phyloP scores from a whole-genome alignment of 768 basidiomycete genomes.

The Podaxis rugospora region DNA sequence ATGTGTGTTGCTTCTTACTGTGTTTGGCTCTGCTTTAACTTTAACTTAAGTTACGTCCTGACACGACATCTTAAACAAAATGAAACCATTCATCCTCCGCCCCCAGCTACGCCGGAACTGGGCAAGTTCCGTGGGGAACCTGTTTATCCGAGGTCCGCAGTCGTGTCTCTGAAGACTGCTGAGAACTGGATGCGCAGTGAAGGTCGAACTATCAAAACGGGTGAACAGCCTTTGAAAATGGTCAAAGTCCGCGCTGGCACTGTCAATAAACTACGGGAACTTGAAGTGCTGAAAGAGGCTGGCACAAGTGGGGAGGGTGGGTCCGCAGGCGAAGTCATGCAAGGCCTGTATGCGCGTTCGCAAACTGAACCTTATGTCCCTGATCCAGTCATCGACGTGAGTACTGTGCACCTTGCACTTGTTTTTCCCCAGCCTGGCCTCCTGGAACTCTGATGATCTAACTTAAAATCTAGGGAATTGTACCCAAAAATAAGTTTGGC shows the following conservation, averaged over 20 bases:
- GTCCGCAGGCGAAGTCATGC: constrained; percentile 51
- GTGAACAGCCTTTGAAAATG: constrained; percentile 85
- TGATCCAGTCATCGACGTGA: constrained; percentile 78
- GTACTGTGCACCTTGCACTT: constrained; percentile 21
- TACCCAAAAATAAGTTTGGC: constrained; percentile 95
- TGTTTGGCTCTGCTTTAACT: neutral
- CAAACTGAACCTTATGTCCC: constrained; percentile 86
- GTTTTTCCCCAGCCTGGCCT: neutral
- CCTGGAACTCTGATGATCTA: neutral
- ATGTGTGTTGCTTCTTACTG: constrained; percentile 44
- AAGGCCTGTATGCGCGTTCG: constrained; percentile 78
- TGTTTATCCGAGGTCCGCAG: constrained; percentile 82
- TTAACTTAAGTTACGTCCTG: constrained; percentile 49
- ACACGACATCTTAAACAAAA: constrained; percentile 84
- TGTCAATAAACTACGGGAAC: constrained; percentile 67
- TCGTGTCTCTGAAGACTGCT: constrained; percentile 82
- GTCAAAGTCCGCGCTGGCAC: constrained; percentile 85
- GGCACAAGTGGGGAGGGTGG: constrained; percentile 26
- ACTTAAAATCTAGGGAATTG: constrained; percentile 59
- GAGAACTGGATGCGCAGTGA: constrained; percentile 92
- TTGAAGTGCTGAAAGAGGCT: constrained; percentile 41
- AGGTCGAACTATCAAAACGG: constrained; percentile 68
- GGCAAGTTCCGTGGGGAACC: constrained; percentile 92
- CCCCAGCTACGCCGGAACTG: constrained; percentile 58
- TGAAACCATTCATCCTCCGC: constrained; percentile 76